Base-by-base conservation (phyloP, 2,329 filamentous ascomycete species). In the Arthrobotrys conoides region DNA sequence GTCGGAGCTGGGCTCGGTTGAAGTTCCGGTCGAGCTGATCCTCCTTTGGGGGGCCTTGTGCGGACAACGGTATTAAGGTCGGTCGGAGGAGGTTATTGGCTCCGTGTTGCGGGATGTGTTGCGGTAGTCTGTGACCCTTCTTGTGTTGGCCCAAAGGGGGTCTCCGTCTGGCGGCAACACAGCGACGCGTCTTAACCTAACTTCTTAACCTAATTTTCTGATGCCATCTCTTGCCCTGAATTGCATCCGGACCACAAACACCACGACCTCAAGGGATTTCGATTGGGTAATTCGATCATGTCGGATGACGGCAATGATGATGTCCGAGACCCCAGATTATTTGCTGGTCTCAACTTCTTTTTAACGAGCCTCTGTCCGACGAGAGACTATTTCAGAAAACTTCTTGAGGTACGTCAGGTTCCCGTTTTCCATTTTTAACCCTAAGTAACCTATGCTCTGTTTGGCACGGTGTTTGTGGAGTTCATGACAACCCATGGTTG, bases 301-400 rank as follows among this genome's bases (percentile, higher is more conserved):
- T 24, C 75, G 2, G 53, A 65, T 44, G 68, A 68, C 1, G 64
- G 63, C 16, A 46, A 63, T n/a, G 68, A 69, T 2, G 20, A 57
- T 14, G 2, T 38, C 27, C 27, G 24, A 20, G 53, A 59, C 10
- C 0, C 24, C 1, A 57, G 44, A n/a, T 22, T 78, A 30, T 78
- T 78, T 59, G 22, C 30, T 16, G 53, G 27, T 10, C 48, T 78
- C 14, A 33, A 53, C 22, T 69, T 78, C 49, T 48, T 72, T 65
- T 41, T 78, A 8, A 68, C 75, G 20, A 69, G 18, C 36, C 33
- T 55, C 24, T 78, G 75, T 14, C 75, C 75, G 38, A 49, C 44
- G 36, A 71, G 57, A 27, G 16, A 16, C 24, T 30, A 70, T 41
- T 71, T 67, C 51, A 64, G 51, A 30, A 5, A 49, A 1, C 33